phyloP scores from a whole-genome alignment of 2,329 filamentous ascomycete species.

The Amphichorda felina region DNA sequence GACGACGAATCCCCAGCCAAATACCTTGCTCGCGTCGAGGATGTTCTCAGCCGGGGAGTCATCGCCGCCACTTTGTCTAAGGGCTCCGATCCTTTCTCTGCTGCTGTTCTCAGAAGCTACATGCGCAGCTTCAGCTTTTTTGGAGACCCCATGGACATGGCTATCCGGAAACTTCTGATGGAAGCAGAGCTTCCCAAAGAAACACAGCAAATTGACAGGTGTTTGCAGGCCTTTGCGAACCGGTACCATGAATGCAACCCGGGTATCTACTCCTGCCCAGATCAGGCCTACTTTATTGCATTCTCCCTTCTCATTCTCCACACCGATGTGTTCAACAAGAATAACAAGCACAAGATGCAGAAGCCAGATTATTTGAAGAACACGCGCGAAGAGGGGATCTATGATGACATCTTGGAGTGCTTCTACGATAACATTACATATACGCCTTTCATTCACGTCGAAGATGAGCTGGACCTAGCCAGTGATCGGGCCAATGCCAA shows the following conservation, averaged over 20 bases:
- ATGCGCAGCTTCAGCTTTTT: conserved; percentile 95
- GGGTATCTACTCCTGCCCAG: conserved; percentile 79
- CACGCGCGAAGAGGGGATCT: conserved; percentile 82
- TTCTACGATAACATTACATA: conserved; percentile 99
- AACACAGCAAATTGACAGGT: conserved; percentile 94
- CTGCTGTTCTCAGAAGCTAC: conserved; percentile 78
- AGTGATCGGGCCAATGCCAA: conserved; percentile 60
- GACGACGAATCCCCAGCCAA: conserved; percentile 85
- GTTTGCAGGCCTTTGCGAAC: conserved; percentile 87
- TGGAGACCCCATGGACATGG: conserved; percentile 96
- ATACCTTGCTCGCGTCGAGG: conserved; percentile 77
- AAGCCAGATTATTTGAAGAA: conserved; percentile 93
- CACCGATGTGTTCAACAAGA: conserved; percentile 99
- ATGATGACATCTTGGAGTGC: conserved; percentile 83
- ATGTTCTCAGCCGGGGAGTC: conserved; percentile 64
- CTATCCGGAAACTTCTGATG: conserved; percentile 89
- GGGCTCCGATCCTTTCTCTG: conserved; percentile 72
- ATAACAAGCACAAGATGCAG: conserved; percentile 99
- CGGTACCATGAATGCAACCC: conserved; percentile 98
- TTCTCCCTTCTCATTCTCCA: conserved; percentile 95
- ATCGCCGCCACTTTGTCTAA: conserved; percentile 82
- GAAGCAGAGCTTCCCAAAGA: conserved; percentile 93
- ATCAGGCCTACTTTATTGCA: conserved; percentile 96
- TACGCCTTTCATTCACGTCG: conserved; percentile 95
- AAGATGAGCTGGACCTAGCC: conserved; percentile 77